Conservation (phyloP, 176 grass and related monocot species). For the Themeda triandra region DNA sequence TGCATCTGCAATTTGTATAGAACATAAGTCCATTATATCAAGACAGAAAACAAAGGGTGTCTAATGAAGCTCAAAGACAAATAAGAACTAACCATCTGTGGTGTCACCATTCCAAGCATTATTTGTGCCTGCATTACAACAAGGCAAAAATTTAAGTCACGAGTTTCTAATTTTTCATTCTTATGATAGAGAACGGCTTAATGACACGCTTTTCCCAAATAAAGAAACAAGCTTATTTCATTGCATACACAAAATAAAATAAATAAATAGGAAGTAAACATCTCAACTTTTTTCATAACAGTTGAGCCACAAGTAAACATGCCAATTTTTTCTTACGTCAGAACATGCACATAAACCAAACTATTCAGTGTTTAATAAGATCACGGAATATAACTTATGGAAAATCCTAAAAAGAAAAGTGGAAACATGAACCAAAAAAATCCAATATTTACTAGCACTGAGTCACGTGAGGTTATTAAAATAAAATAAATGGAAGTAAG, state of each 20-base stretch:
- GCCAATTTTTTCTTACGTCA: neutral
- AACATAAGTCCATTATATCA: conserved; percentile 25
- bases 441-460: neutral
- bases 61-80: conserved; percentile 15
- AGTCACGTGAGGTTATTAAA: neutral
- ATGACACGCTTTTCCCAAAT: neutral
- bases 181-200: neutral
- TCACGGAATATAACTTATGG: no score
- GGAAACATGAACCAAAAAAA: conserved; percentile 5
- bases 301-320: neutral
- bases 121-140: conserved; percentile 72
- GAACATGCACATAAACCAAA: conserved; percentile 2
- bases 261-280: neutral
- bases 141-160: conserved; percentile 1
- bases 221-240: conserved; percentile 10
- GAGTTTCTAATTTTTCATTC: conserved; percentile 3
- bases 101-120: conserved; percentile 88
- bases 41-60: conserved; percentile 14
- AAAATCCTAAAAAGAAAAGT: neutral
- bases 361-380: conserved; percentile 23
- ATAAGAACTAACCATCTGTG: conserved; percentile 63
- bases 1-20: conserved; percentile 72
- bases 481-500: neutral
- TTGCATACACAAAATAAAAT: neutral
- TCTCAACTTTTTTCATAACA: conserved; percentile 17